Base-by-base conservation (phyloP, 768 basidiomycete species). In the Boletellus ananas region DNA sequence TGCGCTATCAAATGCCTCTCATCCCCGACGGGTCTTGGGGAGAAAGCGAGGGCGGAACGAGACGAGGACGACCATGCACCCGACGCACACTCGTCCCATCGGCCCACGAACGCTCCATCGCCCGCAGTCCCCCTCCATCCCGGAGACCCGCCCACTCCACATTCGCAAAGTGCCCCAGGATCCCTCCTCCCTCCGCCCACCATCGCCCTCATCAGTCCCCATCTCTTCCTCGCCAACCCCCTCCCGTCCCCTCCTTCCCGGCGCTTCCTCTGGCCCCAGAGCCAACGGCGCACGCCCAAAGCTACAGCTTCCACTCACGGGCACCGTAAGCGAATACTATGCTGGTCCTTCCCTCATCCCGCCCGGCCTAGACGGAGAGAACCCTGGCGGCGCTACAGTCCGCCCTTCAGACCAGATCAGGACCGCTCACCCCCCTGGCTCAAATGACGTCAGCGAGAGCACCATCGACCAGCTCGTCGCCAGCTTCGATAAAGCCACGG, bases 21-120 rank as follows among this genome's bases (percentile, higher is more conserved):
- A 14, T 50, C 10, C 48, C 52, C 38, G 52, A 58, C 47, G 56
- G 39, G 58, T 50, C 34, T 41, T 44, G 7, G 6, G 34, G n/a
- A 35, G 45, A 25, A 9, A 38, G 37, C 25, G 47, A 36, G 42
- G 34, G 34, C 43, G 48, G 35, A 38, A 31, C 14, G 14, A 47
- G 52, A 43, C 43, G 43, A 53, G 34, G 54, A 47, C 54, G 54
- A 64, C 61, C 56, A 67, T 67, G 62, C 60, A 62, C 46, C 34
- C 46, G 43, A 40, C 57, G 27, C 66, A 69, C 53, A 3, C 66
- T 17, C 74, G 79, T 47, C 81, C 81, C 35, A 65, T 72, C 48
- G 82, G 82, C 23, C 82, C 81, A 38, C 77, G 80, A 29, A 71
- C 58, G 13, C 56, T 68, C 38, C 70, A 58, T 38, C 74, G 77